Conservation (phyloP, 1,139 yeast species). For the Lodderomyces orthopsilosis region DNA sequence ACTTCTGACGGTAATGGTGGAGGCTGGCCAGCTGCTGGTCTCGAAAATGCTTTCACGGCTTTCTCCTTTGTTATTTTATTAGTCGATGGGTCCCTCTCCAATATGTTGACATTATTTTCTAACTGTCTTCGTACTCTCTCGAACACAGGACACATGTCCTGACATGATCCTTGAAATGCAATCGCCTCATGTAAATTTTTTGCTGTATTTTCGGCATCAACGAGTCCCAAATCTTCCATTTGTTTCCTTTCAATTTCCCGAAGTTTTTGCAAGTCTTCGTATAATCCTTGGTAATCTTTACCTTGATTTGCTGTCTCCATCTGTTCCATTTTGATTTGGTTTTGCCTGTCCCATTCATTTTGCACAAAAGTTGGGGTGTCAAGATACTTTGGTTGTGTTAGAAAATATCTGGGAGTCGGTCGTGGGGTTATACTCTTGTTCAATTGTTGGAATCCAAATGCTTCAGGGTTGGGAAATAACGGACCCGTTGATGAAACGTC, state of each 20-base stretch:
- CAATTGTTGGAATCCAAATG: constrained; percentile 26
- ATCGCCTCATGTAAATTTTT: constrained; percentile 87
- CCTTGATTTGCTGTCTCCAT: constrained; percentile 35
- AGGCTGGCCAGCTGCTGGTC: constrained; percentile 99
- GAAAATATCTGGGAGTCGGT: constrained; percentile 36
- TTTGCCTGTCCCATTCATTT: constrained; percentile 40
- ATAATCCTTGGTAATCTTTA: constrained; percentile 41
- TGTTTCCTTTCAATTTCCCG: constrained; percentile 72
- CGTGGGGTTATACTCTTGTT: constrained; percentile 18
- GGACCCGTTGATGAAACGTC: constrained; percentile 30
- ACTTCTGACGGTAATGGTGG: constrained; percentile 98
- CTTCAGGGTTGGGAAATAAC: constrained; percentile 25
- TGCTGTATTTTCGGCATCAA: constrained; percentile 82
- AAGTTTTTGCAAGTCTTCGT: constrained; percentile 61
- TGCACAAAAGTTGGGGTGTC: constrained; percentile 34
- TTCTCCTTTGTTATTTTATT: constrained; percentile 59
- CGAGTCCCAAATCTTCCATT: constrained; percentile 82
- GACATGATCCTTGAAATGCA: constrained; percentile 80
- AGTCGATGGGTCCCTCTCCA: constrained; percentile 67
- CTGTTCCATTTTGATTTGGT: constrained; percentile 38
- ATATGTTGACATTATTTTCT: constrained; percentile 79
- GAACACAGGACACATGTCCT: constrained; percentile 92
- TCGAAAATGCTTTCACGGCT: constrained; percentile 89
- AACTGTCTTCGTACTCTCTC: constrained; percentile 87
- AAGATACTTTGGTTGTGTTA: constrained; percentile 37